These are phyloP conservation scores for Metarhizium rileyi DNA, from an alignment of 2,329 filamentous ascomycete genomes.

Conservation along the genomic window DNA sequence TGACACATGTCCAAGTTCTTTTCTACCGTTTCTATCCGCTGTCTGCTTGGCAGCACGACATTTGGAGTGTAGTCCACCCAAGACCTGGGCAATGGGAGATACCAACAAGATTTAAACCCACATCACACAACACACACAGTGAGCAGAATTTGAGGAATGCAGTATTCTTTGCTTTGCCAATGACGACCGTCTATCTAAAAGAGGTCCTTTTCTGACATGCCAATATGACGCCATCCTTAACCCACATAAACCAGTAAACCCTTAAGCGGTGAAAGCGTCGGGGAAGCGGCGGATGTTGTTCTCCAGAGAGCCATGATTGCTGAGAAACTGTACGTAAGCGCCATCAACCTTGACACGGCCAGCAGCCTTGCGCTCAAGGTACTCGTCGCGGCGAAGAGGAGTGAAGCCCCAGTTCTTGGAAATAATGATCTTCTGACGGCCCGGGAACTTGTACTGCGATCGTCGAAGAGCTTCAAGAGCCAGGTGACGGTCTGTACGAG, in stretches of 20 bases:
- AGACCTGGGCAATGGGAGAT: not conserved
- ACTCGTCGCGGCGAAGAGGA: conserved; percentile 93
- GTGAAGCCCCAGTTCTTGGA: conserved; percentile 99
- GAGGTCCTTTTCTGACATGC: conserved; percentile 30
- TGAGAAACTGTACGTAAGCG: conserved; percentile 99
- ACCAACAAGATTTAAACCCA: not conserved
- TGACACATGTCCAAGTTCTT: too few species aligned
- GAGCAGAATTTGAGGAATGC: conserved; percentile 3
- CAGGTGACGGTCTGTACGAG: conserved; percentile 61
- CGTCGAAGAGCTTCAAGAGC: conserved; percentile 98
- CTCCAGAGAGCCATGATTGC: conserved; percentile 79
- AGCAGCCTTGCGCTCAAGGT: conserved; percentile 87
- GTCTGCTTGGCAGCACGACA: too few species aligned
- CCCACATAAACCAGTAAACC: conserved; percentile 27
- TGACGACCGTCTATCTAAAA: conserved; percentile 21
- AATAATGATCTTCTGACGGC: conserved; percentile 99
- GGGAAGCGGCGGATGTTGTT: conserved; percentile 93
- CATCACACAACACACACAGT: not conserved
- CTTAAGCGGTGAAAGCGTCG: conserved; percentile 65
- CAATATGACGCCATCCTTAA: conserved; percentile 36
- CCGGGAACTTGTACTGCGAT: conserved; percentile 99
- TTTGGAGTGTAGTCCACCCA: too few species aligned
- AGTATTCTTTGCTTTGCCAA: conserved; percentile 23
- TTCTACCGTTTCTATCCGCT: too few species aligned
- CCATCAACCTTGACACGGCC: conserved; percentile 94